A percentile compares a stretch with the other conserved stretches of the same genome.
Evolutionary conservation across 148 eudicot species (phyloP).

Genomic region (Arctostaphylos glauca): DNA sequence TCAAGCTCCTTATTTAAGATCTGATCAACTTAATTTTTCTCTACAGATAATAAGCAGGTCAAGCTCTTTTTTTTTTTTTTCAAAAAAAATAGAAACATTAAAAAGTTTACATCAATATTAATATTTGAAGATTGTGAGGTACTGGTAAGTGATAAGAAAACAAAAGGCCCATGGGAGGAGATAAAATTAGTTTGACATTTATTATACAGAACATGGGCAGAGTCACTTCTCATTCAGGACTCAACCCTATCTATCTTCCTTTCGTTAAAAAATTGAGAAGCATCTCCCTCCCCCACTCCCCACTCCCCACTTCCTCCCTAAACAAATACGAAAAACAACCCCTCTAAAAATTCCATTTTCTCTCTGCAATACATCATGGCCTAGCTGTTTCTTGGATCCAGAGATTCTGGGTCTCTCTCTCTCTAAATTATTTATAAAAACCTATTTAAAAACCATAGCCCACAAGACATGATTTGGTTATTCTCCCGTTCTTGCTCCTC

Average conservation of each 20-base stretch:
- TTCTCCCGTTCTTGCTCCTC: constrained; percentile 41
- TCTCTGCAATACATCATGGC: constrained; percentile 37
- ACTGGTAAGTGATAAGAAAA: constrained; percentile 10
- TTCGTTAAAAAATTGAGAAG: background rate
- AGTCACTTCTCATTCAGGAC: constrained; percentile 15
- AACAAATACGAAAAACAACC: constrained; percentile 31
- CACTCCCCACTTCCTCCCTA: constrained; percentile 17
- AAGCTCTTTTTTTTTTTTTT: too few relatives aligned
- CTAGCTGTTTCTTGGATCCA: constrained; percentile 93
- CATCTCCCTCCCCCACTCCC: background rate
- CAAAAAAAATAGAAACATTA: too few relatives aligned
- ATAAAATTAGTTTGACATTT: constrained; percentile 15
- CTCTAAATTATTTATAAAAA: background rate
- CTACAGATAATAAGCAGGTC: too few relatives aligned
- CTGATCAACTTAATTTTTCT: background rate
- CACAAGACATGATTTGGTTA: constrained; percentile 49
- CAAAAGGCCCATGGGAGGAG: constrained; percentile 19
- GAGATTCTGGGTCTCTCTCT: constrained; percentile 52
- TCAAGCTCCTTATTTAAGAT: background rate
- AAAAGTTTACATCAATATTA: too few relatives aligned
- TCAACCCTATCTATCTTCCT: constrained; percentile 1
- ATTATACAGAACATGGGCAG: constrained; percentile 7
- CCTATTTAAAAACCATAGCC: constrained; percentile 23
- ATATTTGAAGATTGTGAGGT: background rate
- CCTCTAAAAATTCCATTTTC: constrained; percentile 38